Evolutionary conservation across 2,329 filamentous ascomycete species (phyloP), one percentile per base, ranked within the genome.

Genomic region (Chaetomiaceae sp.): DNA sequence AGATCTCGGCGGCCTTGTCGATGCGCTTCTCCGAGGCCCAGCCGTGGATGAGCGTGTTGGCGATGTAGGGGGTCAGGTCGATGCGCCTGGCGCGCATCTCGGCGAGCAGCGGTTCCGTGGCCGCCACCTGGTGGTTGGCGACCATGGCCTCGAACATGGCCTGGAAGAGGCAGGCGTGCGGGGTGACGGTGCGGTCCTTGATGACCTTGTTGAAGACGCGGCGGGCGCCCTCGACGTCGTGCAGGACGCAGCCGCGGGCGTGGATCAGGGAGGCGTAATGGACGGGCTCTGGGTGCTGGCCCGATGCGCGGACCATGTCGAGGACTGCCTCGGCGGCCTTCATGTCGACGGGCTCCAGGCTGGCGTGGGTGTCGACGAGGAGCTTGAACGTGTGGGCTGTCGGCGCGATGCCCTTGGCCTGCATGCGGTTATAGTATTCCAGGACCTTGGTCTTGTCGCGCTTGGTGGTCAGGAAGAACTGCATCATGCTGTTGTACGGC

Each of bases 401-500:
- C 2, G 93, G 92, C 54, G 87, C 76, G 65, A 99, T 99, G 50
- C 85, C 83, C 73, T 86, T 88, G 19, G 82, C 78, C 66, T 86
- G 83, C 93, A 99, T 97, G 56, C 92, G 88, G 69, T 95, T 86
- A 66, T 95, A 97, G 77, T 97, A 99, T 27, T 85, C 79, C 20
- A 99, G 78, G 5, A 96, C 92, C 81, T 97, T 97, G 68, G 78
- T 74, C 72, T 93, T 92, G 69, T 99, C 92, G 47, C 90, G 89
- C 81, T 97, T 97, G 49, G 92, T 97, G 51, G 89, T 95, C 60
- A 97, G 77, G 81, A 97, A 99, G 74, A 96, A 97, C 68, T 99
- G 93, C 83, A 99, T 99, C 84, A 99, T 87, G 70, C 89, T 95
- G 76, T 99, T 96, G 78, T 99, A 99, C 1, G 93, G 93, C 20